Conservation (phyloP, 176 grass and related monocot species). For the Echinochloa phyllopogon region DNA sequence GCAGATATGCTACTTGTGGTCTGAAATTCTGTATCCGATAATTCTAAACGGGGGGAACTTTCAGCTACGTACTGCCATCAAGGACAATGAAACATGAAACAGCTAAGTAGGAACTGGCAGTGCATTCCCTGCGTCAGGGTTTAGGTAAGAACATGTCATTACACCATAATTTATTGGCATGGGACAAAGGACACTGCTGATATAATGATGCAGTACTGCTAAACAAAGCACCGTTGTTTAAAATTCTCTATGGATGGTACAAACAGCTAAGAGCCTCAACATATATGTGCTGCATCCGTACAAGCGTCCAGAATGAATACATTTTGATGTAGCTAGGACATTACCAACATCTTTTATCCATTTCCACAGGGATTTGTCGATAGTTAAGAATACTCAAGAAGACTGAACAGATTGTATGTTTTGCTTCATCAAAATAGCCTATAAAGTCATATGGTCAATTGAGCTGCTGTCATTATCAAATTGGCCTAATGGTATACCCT, state of each 20-base stretch:
- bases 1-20: not conserved
- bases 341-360: not conserved
- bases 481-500: slow-evolving; percentile 12
- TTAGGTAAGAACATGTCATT: slow-evolving; percentile 48
- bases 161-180: slow-evolving; percentile 27
- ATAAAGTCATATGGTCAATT: slow-evolving; percentile 5
- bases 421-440: slow-evolving; percentile 6
- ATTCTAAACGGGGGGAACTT: not conserved
- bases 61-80: not conserved
- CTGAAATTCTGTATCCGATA: not conserved
- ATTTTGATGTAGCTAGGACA: slow-evolving; percentile 19
- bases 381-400: not conserved
- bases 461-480: slow-evolving; percentile 14
- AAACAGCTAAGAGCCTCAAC: slow-evolving; percentile 37
- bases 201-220: slow-evolving; percentile 20
- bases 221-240: slow-evolving; percentile 13
- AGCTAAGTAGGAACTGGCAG: not conserved
- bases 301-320: not conserved
- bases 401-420: not conserved
- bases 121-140: slow-evolving; percentile 7
- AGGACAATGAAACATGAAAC: slow-evolving; percentile 26
- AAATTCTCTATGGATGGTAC: slow-evolving; percentile 17
- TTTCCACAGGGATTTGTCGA: slow-evolving; percentile 7
- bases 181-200: slow-evolving; percentile 33
- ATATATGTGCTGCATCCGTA: slow-evolving; percentile 28